Base-by-base conservation (phyloP, 441 rosid species). In the Gossypium schwendimanii region DNA sequence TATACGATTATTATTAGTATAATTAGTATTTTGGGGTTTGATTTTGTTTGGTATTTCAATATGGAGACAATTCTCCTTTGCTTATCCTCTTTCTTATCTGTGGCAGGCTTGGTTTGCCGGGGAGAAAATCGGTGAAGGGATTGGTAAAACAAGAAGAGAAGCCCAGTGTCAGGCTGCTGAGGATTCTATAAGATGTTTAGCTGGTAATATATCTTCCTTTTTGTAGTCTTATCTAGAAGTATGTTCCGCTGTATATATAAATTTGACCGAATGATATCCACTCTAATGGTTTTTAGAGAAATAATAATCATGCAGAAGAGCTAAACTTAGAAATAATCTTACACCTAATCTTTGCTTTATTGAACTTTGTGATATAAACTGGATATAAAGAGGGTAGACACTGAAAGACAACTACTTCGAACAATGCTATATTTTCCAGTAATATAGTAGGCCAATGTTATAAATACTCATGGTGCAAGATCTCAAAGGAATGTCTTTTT, bases 31-130 rank as follows among this genome's bases (percentile, higher is more conserved):
- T 28, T 69, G 31, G 31, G 18, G 49, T 61, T 58, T 33, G 5
- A 6, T 45, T 61, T 61, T 24, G 6, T 61, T 59, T 58, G 57
- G 26, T n/a, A n/a, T 31, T 52, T 52, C 60, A 4, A 53, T 55
- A 50, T 53, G 47, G 23, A 17, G 53, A 6, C 73, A 28, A 17
- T 53, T 39, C 69, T 45, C 36, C 41, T 57, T 41, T 6, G 39
- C 81, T 79, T 59, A 73, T 73, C 52, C 33, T 75, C 63, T 77
- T 71, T 55, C 24, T 74, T 75, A 11, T 50, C 64, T 81, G 72
- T 76, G 78, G 61, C 81, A 96, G 99, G 93, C 84, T 78, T 88
- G 93, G 98, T 82, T 96, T 83, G 88, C 86, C 7, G 98, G 97
- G 78, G 82, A 87, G 81, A 92, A 84, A 81, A 78, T 91, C 72